Evolutionary conservation across 2,329 filamentous ascomycete genomes (phyloP).

Genomic region (Arthrinium phaeospermum): DNA sequence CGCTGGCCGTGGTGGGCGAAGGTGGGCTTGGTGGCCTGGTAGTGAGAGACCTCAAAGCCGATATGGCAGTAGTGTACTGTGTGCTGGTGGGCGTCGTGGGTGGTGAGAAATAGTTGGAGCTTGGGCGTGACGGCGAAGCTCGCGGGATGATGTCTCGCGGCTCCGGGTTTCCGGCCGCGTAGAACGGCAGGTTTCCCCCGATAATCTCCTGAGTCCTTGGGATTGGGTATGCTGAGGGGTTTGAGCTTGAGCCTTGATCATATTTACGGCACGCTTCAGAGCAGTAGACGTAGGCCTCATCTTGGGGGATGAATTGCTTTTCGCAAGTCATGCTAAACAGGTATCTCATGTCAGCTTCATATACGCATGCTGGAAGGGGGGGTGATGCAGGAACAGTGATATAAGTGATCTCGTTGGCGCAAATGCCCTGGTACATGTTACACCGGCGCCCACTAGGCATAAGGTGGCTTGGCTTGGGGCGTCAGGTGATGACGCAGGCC

Average conservation of each 20-base stretch:
- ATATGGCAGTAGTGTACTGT: conserved; percentile 57
- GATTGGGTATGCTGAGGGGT: conserved; percentile 36
- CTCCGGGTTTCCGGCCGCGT: conserved; percentile 53
- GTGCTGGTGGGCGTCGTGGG: conserved; percentile 55
- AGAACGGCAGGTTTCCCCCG: conserved; percentile 49
- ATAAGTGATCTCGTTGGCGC: conserved; percentile 22
- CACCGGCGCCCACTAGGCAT: background rate
- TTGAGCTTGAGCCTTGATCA: conserved; percentile 51
- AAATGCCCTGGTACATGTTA: conserved; percentile 1
- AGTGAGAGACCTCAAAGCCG: conserved; percentile 60
- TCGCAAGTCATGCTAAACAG: conserved; percentile 66
- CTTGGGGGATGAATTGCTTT: conserved; percentile 66
- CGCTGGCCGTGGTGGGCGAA: conserved; percentile 52
- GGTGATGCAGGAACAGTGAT: conserved; percentile 41
- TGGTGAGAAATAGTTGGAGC: conserved; percentile 60
- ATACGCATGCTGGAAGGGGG: conserved; percentile 12
- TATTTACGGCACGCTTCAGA: conserved; percentile 65
- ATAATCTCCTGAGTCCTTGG: conserved; percentile 39
- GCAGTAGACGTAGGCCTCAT: conserved; percentile 66
- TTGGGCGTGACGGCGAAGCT: conserved; percentile 66
- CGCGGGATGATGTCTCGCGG: conserved; percentile 68
- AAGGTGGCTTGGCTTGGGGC: conserved; percentile 24
- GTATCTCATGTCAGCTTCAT: background rate
- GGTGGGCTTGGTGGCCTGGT: conserved; percentile 61
- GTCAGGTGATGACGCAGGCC: conserved; percentile 41